phyloP scores from a whole-genome alignment of 129 eudicot species.

The Tanacetum coccineum region DNA sequence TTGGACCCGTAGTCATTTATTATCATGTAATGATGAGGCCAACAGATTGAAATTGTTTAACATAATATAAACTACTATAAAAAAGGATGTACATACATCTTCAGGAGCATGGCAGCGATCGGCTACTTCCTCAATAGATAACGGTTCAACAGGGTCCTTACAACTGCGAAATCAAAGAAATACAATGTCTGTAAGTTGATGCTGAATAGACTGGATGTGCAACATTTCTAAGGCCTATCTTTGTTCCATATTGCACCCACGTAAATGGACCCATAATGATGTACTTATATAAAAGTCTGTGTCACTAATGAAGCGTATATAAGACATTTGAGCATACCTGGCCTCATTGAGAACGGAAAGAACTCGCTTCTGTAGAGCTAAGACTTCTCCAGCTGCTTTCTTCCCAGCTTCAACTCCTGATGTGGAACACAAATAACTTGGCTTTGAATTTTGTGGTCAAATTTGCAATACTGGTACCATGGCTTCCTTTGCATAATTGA shows the following conservation, averaged over 20 bases:
- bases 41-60: background rate
- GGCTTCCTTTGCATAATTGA: background rate
- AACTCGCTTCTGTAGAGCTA: constrained; percentile 95
- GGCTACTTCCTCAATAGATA: constrained; percentile 90
- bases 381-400: constrained; percentile 96
- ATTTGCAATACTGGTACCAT: background rate
- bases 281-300: background rate
- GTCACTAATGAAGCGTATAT: background rate
- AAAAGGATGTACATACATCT: constrained; percentile 44
- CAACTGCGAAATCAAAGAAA: constrained; percentile 50
- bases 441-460: constrained; percentile 10
- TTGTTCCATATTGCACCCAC: background rate
- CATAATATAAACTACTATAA: background rate
- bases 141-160: constrained; percentile 92
- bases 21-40: background rate
- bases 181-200: background rate
- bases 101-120: constrained; percentile 89
- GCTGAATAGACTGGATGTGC: background rate
- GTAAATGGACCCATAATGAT: constrained; percentile 2
- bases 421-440: background rate
- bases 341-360: constrained; percentile 87
- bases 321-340: constrained; percentile 43
- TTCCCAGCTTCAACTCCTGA: constrained; percentile 99
- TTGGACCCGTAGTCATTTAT: background rate
- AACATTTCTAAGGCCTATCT: background rate